A percentile compares a stretch with the other conserved stretches of the same genome.
phyloP scores from a whole-genome alignment of 23 red algal species.

The Gracilaria gracilis region DNA sequence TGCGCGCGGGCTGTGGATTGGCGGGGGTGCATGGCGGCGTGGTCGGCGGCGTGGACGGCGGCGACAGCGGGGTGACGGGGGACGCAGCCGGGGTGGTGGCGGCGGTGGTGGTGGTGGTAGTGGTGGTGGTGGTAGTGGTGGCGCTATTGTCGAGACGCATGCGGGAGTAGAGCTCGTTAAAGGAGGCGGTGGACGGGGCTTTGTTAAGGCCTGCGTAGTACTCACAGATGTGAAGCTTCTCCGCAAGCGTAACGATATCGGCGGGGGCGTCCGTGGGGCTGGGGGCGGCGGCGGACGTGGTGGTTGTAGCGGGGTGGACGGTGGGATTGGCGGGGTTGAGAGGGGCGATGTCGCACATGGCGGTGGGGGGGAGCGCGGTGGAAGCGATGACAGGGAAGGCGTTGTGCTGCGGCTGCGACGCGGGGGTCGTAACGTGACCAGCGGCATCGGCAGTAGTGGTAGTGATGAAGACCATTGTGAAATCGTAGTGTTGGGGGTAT shows the following conservation, averaged over 20 bases:
- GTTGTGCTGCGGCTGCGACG: neutral
- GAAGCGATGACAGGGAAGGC: too few species aligned
- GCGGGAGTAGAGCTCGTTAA: neutral
- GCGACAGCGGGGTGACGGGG: conserved; percentile 8
- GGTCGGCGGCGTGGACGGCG: conserved; percentile 4
- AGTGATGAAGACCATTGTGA: conserved; percentile 39
- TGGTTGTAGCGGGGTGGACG: too few species aligned
- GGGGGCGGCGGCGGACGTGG: neutral
- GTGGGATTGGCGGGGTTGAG: too few species aligned
- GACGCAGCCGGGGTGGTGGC: too few species aligned
- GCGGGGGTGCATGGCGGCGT: conserved; percentile 29
- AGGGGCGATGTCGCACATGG: too few species aligned
- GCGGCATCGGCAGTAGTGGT: neutral
- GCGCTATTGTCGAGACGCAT: neutral
- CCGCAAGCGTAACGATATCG: neutral
- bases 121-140: too few species aligned
- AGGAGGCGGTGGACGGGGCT: conserved; percentile 19
- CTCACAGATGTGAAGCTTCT: conserved; percentile 18
- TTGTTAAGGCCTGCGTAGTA: conserved; percentile 16
- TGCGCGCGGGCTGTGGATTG: neutral
- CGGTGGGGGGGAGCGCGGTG: too few species aligned
- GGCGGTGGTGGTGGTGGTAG: neutral
- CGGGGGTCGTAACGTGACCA: neutral
- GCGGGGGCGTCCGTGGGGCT: neutral
- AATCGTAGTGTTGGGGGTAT: neutral